Evolutionary conservation across 1,139 yeast genomes (phyloP).

Genomic region (Kazachstania sp.): DNA sequence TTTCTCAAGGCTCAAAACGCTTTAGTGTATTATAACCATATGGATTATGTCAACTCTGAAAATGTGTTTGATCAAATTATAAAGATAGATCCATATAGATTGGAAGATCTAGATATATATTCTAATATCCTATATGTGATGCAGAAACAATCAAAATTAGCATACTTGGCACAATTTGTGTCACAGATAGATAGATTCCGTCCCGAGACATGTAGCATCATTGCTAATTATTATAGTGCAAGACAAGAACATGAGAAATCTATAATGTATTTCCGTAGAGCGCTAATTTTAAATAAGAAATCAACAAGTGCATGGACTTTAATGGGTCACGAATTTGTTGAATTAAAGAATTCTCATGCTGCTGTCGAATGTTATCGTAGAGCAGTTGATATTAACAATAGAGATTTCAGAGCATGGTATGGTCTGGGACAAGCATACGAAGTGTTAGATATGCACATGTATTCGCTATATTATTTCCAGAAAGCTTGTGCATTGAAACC

Average conservation of each 20-base stretch:
- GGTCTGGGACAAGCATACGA: constrained; percentile 98
- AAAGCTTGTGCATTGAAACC: constrained; percentile 86
- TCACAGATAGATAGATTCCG: constrained; percentile 76
- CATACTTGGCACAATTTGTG: constrained; percentile 81
- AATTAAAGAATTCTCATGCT: constrained; percentile 90
- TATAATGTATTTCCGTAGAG: constrained; percentile 84
- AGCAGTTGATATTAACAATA: constrained; percentile 78
- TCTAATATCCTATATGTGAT: constrained; percentile 91
- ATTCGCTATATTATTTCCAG: constrained; percentile 87
- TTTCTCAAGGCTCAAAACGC: constrained; percentile 78
- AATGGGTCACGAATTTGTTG: constrained; percentile 98
- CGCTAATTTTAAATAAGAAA: constrained; percentile 68
- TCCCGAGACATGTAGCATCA: constrained; percentile 90
- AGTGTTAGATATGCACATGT: constrained; percentile 89
- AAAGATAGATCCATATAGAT: constrained; percentile 69
- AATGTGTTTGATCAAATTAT: constrained; percentile 67
- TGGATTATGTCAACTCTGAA: constrained; percentile 78
- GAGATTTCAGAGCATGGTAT: constrained; percentile 96
- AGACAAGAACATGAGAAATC: constrained; percentile 93
- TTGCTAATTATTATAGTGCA: constrained; percentile 89
- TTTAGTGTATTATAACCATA: constrained; percentile 64
- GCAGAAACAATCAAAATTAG: constrained; percentile 78
- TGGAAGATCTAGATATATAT: constrained; percentile 86
- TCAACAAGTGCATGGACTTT: constrained; percentile 94
- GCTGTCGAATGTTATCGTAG: constrained; percentile 93